phyloP scores from a whole-genome alignment of 2,329 filamentous ascomycete genomes.

The Alternaria burnsii region DNA sequence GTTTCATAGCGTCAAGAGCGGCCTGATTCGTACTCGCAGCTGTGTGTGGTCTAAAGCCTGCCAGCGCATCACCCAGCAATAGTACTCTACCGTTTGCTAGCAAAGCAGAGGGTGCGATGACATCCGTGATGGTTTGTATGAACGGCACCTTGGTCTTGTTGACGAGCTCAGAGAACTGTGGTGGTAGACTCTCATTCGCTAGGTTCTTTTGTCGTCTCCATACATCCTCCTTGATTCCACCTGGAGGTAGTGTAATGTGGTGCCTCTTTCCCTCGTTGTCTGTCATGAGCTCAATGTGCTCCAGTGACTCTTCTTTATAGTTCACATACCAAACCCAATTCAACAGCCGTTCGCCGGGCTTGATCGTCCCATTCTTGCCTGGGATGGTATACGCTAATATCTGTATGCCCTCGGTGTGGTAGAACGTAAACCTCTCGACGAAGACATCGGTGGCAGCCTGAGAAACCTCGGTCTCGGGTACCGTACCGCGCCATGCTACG shows the following conservation, averaged over 20 bases:
- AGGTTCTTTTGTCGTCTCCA: constrained; percentile 49
- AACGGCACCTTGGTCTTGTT: constrained; percentile 52
- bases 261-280: constrained; percentile 52
- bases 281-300: constrained; percentile 54
- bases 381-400: constrained; percentile 54
- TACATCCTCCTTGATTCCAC: constrained; percentile 46
- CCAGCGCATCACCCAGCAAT: constrained; percentile 58
- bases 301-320: constrained; percentile 45
- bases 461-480: constrained; percentile 30
- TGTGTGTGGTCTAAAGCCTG: constrained; percentile 56
- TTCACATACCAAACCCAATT: constrained; percentile 60
- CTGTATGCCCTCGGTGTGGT: constrained; percentile 24
- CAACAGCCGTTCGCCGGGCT: constrained; percentile 51
- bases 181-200: constrained; percentile 43
- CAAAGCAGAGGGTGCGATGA: constrained; percentile 43
- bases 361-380: constrained; percentile 48
- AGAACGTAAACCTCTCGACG: constrained; percentile 31
- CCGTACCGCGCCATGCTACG: constrained; percentile 40
- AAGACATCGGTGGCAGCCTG: constrained; percentile 23
- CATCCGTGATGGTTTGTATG: constrained; percentile 56
- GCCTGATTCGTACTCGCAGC: constrained; percentile 57
- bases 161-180: constrained; percentile 53
- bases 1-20: constrained; percentile 51
- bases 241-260: constrained; percentile 53
- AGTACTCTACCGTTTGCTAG: constrained; percentile 53